Evolutionary conservation across 495 filamentous ascomycete species (phyloP), one percentile per base, ranked within the genome.

Genomic region (Amniculicola lignicola): DNA sequence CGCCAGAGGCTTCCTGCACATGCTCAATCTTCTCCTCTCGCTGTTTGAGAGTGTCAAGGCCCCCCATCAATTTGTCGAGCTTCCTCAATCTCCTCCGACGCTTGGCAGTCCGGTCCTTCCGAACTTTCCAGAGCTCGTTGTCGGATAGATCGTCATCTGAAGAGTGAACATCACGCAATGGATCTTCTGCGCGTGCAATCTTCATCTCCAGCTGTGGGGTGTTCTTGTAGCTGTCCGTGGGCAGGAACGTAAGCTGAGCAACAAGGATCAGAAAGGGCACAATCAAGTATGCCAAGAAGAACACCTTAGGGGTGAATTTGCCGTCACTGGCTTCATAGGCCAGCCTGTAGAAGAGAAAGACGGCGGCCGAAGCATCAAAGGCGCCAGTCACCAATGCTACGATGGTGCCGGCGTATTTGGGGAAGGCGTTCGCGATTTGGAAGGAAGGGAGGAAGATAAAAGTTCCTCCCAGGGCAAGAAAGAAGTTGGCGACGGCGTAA

Each of bases 391-490:
- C 72, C 29, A 89, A 74, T 0, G 90, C 88, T 2, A 96, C 73
- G 46, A 96, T 90, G n/a, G 92, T 70, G 5, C 90, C 90, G 1
- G 88, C 90, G 54, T 86, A 80, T 11, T 75, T 74, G 1, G 90
- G 89, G 62, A 96, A 95, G 11, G 89, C 82, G 62, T 96, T 95
- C 23, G 87, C 90, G 12, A 96, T 77, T 60, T 96, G 90, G 70
- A 96, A 95, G 1, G 84, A 88, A 7, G 87, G 81, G 46, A 95
- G 90, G 73, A 90, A 95, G 22, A 90, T 80, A 59, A 91, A 94
- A 0, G 90, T 88, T 0, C 90, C 90, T 18, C 90, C 90, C 5
- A 96, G 73, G 0, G 89, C 86, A 4, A 96, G 75, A 37, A 90
- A 81, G 10, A 92, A 74, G 65, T 94, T 93, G n/a, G 86, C 88